Base-by-base conservation (phyloP, 2,329 filamentous ascomycete genomes). In the Talaromyces sp. region DNA sequence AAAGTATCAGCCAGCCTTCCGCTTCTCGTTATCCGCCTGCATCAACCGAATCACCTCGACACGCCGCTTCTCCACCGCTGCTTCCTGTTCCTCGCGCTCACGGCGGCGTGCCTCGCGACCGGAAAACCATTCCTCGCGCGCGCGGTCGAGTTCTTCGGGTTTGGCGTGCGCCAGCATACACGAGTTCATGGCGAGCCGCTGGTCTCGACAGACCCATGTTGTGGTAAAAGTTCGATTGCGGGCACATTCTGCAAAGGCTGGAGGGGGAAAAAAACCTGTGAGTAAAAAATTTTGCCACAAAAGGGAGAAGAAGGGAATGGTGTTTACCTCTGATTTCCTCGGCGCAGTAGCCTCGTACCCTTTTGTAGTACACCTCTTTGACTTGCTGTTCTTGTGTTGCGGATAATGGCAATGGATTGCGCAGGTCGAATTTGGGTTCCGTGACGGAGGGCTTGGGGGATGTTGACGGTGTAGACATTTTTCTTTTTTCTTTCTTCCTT, bases 211-310 rank as follows among this genome's bases (percentile, higher is more conserved):
- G 58, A 87, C 85, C 81, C 95, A 97, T 13, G 92, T 89, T 62
- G 95, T 90, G 61, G 88, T 92, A 69, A 98, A 85, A 6, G 93
- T 98, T 66, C 91, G 90, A 72, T 89, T 88, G 56, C 88, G 83
- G 58, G 93, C 93, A 82, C 95, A 99, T 67, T 89, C 87, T 62
- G 95, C 95, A 74, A 99, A 99, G 64, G 90, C 93, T 97, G 68
- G 58, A 63, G n/a, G n/a, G n/a, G n/a, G n/a, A n/a, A n/a, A 28
- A 54, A 3, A 44, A 3, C n/a, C 44, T 39, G 25, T 59, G 47
- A 61, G 30, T 61, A 36, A 54, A 15, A 54, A 8, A 56, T 7
- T n/a, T 7, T 19, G 15, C 47, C n/a, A 15, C 39, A 28, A 32
- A 17, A n/a, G 4, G n/a, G n/a, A 44, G 33, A 52, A 25, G 36